Base-by-base conservation (phyloP, 306 rosid species). In the Vigna unguiculata region DNA sequence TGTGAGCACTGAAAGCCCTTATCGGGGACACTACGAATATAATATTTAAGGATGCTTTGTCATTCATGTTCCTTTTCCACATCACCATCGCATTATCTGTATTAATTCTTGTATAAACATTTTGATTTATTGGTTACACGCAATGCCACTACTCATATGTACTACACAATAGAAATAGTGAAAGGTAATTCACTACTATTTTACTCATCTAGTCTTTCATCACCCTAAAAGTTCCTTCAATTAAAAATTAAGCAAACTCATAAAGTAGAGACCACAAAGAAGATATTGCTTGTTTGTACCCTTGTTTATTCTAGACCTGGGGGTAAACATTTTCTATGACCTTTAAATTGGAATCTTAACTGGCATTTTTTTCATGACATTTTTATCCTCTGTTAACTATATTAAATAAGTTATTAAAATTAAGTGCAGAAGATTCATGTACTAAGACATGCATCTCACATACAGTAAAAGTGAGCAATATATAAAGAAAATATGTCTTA, bases 1-100 rank as follows among this genome's bases (percentile, higher is more conserved):
- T 36, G 80, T 70, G 82, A 87, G 89, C 83, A 78, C 77, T 81
- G 69, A 28, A 78, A 85, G 82, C 85, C 40, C 92, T 66, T 41
- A n/a, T n/a, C n/a, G n/a, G n/a, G n/a, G n/a, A n/a, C n/a, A n/a
- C n/a, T n/a, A n/a, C n/a, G n/a, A n/a, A n/a, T n/a, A n/a, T n/a
- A n/a, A n/a, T n/a, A n/a, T n/a, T 30, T 43, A 65, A 10, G 58
- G 52, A 68, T 68, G 58, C 63, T 49, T 16, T 78, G 53, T 70
- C 45, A 21, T 17, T 7, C 14, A 69, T 0, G 6, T 54, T 32
- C 15, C 30, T 70, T 78, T 48, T 60, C 82, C 82, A 24, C 46
- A 20, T 59, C 82, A 70, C 36, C 82, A 47, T 70, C 72, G 36
- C 82, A 60, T 78, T 68, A 71, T 34, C 22, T 17, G 68, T 5